Evolutionary conservation across 1,284 basidiomycete genomes (phyloP).

Genomic region (Trichosporon ovoides): DNA sequence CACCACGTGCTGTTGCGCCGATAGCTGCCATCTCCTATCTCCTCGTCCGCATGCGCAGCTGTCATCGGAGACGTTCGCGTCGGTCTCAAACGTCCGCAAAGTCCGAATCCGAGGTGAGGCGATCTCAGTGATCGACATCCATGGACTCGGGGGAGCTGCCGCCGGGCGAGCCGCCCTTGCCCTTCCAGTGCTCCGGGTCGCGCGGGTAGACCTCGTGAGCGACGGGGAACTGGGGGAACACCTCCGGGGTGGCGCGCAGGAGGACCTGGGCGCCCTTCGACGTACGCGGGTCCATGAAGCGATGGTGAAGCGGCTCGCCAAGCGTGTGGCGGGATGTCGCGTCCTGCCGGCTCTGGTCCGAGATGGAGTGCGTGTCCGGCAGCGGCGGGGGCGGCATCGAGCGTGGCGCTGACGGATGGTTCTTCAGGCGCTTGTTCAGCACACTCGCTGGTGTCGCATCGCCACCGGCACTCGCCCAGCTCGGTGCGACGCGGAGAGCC

Average conservation of each 20-base stretch:
- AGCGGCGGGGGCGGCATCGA: neutral
- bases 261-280: neutral
- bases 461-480: conserved; percentile 21
- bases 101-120: too few relatives aligned
- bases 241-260: conserved; percentile 23
- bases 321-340: neutral
- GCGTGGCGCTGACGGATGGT: neutral
- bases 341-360: neutral
- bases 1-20: too few relatives aligned
- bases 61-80: too few relatives aligned
- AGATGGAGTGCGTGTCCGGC: too few relatives aligned
- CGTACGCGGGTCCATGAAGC: neutral
- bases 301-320: neutral
- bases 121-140: neutral
- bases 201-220: conserved; percentile 30
- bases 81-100: too few relatives aligned
- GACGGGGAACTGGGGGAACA: conserved; percentile 20
- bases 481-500: conserved; percentile 22
- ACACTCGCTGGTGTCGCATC: neutral
- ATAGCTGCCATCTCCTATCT: too few relatives aligned
- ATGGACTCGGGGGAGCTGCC: neutral
- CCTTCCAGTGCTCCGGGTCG: conserved; percentile 24
- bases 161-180: neutral
- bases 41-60: too few relatives aligned
- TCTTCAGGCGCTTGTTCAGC: neutral